phyloP scores from a whole-genome alignment of 2,329 filamentous ascomycete species.

The Periconia digitata region DNA sequence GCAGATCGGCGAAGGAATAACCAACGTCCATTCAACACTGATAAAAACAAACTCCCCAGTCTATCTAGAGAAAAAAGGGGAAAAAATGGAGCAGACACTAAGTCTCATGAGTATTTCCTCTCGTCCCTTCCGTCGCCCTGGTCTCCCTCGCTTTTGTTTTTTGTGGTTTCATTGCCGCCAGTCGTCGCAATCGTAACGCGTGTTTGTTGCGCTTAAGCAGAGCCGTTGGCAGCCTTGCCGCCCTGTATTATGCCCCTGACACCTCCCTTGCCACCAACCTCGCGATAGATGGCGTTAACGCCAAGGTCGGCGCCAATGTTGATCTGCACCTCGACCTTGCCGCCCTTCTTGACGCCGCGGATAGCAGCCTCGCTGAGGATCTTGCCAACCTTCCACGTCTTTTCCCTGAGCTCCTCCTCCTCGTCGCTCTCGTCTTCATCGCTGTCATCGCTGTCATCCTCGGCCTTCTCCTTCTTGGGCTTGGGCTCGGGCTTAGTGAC shows the following conservation, averaged over 20 bases:
- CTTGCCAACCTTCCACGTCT: constrained; percentile 86
- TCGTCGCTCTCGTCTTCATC: constrained; percentile 65
- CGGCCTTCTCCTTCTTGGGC: constrained; percentile 65
- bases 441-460: constrained; percentile 62
- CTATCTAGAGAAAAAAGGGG: too few relatives aligned
- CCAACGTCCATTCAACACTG: too few relatives aligned
- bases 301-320: constrained; percentile 80
- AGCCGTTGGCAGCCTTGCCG: constrained; percentile 30
- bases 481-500: constrained; percentile 85
- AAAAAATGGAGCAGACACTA: too few relatives aligned
- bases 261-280: constrained; percentile 85
- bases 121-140: too few relatives aligned
- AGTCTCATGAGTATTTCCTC: too few relatives aligned
- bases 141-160: too few relatives aligned
- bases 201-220: constrained; percentile 18
- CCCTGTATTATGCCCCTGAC: constrained; percentile 35
- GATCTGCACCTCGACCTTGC: constrained; percentile 91
- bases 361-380: constrained; percentile 84
- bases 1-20: too few relatives aligned
- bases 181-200: not conserved
- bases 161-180: too few relatives aligned
- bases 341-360: constrained; percentile 79
- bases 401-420: constrained; percentile 83
- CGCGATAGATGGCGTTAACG: constrained; percentile 78
- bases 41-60: too few relatives aligned